These are phyloP conservation scores for Pseudonectria foliicola DNA, from an alignment of 2,329 filamentous ascomycete genomes.

Conservation along the genomic window DNA sequence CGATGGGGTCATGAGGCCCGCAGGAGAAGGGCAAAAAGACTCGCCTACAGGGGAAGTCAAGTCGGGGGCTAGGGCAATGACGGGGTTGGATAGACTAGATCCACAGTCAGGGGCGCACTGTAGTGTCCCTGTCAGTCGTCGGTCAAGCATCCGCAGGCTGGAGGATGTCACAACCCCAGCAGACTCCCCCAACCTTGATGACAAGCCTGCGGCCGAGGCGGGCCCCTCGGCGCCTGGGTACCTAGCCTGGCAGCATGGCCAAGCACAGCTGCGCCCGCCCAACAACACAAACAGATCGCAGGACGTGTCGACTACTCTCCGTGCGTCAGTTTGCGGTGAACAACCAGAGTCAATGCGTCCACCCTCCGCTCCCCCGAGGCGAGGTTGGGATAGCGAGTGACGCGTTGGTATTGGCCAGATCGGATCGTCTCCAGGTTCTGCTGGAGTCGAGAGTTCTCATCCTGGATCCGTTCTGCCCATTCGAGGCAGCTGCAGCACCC, in stretches of 20 bases:
- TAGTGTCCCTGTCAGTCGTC: not conserved
- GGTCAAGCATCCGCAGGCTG: not conserved
- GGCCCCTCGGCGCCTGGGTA: no score
- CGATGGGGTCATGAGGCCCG: slow-evolving; percentile 15
- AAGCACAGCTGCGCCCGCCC: no score
- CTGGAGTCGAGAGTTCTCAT: not conserved
- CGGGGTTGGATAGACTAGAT: not conserved
- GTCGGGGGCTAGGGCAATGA: slow-evolving; percentile 11
- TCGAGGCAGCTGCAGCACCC: not conserved
- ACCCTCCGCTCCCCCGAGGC: not conserved
- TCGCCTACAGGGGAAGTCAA: slow-evolving; percentile 5
- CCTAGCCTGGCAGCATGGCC: no score
- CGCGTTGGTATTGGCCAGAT: not conserved
- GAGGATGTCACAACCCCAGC: not conserved
- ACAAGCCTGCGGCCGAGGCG: not conserved
- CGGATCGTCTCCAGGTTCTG: not conserved
- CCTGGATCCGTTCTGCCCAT: not conserved
- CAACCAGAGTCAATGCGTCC: not conserved
- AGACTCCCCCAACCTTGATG: slow-evolving; percentile 2
- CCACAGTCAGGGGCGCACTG: slow-evolving; percentile 11
- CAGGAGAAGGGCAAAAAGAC: slow-evolving; percentile 13
- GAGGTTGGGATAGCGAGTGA: no score
- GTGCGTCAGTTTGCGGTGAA: no score
- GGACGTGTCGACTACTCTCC: no score
- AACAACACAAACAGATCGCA: no score